Evolutionary conservation across 352 stramenopile species (phyloP), one percentile per base, ranked within the genome.

Genomic region (Poterioochromonas sp.): DNA sequence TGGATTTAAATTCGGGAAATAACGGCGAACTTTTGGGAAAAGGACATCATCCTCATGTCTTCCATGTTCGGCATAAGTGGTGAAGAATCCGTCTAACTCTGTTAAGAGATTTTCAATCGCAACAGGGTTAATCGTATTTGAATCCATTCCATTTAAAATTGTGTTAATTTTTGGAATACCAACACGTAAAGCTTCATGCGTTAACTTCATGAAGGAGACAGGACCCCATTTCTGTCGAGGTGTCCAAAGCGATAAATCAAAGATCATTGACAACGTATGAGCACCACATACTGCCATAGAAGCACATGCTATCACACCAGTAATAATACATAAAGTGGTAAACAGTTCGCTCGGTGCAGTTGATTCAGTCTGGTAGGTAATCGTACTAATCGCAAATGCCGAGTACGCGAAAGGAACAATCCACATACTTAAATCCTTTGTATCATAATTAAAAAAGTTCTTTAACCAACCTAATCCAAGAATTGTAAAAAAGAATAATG

Each of bases 141-240:
- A 11, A 39, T 68, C 58, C 26, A 39, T 37, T 37, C 58, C 58
- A 44, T 71, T 71, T 12, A 29, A 11, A 20, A n/a, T 20, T 26
- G 60, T 39, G 5, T 68, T 8, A 26, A 53, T 22, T 18, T 71
- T 47, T 15, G 71, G 71, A 2, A 78, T 2, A 51, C 1, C 12
- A 41, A 78, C 73, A 8, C 71, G 40, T 11, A 78, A 70, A 15
- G 44, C 71, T 26, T 78, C 71, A 37, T 78, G 71, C 32, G 71
- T 78, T 18, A 78, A 39, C 29, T 78, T 71, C 41, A 53, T 65
- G 37, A 78, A 78, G 18, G 15, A 43, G 15, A 49, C 22, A 37
- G 71, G 71, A 37, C 71, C 71, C 71, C 71, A 78, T 53, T 78
- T 78, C 5, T 29, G 1, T 54, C 40, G 5, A 1, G 71, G 71